Conservation (phyloP, 768 basidiomycete species). For the Glaciozyma martinii region DNA sequence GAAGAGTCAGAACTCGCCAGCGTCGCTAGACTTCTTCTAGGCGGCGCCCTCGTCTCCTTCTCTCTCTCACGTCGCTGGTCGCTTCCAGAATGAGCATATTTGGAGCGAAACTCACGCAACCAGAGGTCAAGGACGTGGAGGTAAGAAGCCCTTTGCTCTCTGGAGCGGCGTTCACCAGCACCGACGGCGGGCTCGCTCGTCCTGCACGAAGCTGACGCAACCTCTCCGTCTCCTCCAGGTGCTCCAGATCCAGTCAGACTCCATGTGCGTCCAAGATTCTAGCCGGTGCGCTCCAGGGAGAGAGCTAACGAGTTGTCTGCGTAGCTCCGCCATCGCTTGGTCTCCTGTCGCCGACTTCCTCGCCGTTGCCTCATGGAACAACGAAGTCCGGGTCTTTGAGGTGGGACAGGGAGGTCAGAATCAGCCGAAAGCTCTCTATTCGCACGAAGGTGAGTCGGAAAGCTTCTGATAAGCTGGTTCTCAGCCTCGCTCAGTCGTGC, state of each 20-base stretch:
- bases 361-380: slow-evolving; percentile 90
- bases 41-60: too few species aligned
- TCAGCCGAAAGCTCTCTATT: slow-evolving; percentile 81
- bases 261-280: too few species aligned
- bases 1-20: too few species aligned
- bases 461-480: too few species aligned
- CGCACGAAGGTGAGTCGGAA: slow-evolving; percentile 57
- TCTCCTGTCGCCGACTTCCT: slow-evolving; percentile 78
- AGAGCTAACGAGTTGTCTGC: too few species aligned
- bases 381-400: slow-evolving; percentile 53
- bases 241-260: not conserved
- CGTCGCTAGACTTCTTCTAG: too few species aligned
- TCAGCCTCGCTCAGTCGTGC: too few species aligned
- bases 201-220: not conserved
- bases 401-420: slow-evolving; percentile 47
- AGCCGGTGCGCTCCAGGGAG: too few species aligned
- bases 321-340: slow-evolving; percentile 75
- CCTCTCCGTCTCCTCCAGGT: not conserved
- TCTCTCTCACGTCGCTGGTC: too few species aligned
- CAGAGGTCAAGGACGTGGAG: not conserved
- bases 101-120: not conserved
- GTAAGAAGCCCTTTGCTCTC: not conserved
- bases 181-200: not conserved
- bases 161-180: not conserved
- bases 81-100: not conserved